Percentiles rank a stretch among this genome's conserved stretches.
Conservation (phyloP, 2,329 filamentous ascomycete species). For the Sarocladium strictum region DNA sequence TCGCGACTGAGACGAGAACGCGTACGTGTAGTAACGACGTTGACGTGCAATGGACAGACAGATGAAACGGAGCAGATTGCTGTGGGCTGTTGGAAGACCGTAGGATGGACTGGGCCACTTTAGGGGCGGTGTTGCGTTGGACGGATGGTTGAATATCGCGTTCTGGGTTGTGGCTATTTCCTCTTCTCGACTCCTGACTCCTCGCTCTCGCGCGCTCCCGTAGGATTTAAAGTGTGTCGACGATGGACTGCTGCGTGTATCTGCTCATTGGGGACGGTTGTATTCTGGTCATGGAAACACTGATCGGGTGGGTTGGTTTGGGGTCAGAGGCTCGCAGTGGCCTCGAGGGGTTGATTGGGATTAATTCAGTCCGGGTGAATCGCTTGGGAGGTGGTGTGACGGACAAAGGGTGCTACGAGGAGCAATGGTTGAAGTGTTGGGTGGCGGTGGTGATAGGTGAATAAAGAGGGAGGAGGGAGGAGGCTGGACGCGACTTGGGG, state of each 20-base stretch:
- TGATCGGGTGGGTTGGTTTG: constrained; percentile 24
- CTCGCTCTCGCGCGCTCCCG: constrained; percentile 60
- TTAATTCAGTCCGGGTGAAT: background rate
- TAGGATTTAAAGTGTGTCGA: constrained; percentile 67
- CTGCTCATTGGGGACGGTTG: constrained; percentile 47
- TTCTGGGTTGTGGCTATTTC: constrained; percentile 18
- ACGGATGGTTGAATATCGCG: constrained; percentile 57
- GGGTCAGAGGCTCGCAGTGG: constrained; percentile 22
- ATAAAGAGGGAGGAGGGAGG: constrained; percentile 10
- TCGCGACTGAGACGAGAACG: background rate
- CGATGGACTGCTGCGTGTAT: constrained; percentile 41
- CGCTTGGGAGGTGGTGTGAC: constrained; percentile 3
- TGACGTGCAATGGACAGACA: background rate
- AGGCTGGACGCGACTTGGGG: constrained; percentile 12
- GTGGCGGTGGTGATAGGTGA: constrained; percentile 10
- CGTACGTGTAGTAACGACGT: background rate
- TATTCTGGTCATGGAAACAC: constrained; percentile 36
- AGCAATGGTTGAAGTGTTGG: background rate
- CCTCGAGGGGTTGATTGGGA: constrained; percentile 17
- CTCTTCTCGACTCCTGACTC: constrained; percentile 33
- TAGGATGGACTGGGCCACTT: background rate
- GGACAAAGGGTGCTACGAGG: background rate
- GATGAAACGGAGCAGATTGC: background rate
- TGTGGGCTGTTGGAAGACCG: background rate
- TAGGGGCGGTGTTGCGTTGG: constrained; percentile 18